These are phyloP conservation scores for Arthrobotrys megalospora DNA, from an alignment of 2,329 filamentous ascomycete genomes.

Conservation along the genomic window DNA sequence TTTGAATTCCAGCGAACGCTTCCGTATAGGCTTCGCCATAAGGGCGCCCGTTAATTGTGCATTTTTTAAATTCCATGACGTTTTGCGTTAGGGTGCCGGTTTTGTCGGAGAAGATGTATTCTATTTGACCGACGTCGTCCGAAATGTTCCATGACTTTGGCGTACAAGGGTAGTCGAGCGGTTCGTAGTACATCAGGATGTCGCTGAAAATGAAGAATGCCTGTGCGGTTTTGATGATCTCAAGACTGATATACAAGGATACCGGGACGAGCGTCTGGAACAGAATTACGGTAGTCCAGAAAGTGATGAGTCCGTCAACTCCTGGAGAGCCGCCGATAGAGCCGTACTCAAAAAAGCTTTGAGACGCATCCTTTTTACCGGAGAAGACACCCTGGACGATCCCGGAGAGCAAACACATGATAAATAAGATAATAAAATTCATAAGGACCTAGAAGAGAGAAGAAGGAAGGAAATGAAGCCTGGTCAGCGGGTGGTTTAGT, in stretches of 20 bases:
- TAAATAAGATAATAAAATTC: conserved; percentile 90
- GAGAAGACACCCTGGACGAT: conserved; percentile 89
- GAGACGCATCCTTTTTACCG: conserved; percentile 80
- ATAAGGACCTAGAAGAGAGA: conserved; percentile 73
- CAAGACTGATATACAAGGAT: conserved; percentile 95
- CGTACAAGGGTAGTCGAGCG: conserved; percentile 92
- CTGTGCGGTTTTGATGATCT: conserved; percentile 93
- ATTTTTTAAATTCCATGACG: conserved; percentile 99
- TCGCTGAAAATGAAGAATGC: conserved; percentile 99
- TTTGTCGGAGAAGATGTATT: conserved; percentile 98
- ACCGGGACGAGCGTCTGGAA: conserved; percentile 99
- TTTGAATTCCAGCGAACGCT: conserved; percentile 95
- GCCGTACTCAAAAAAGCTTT: conserved; percentile 86
- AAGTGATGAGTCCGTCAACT: conserved; percentile 92
- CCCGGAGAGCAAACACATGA: conserved; percentile 89
- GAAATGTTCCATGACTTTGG: conserved; percentile 99
- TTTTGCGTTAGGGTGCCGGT: conserved; percentile 92
- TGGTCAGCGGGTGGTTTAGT: background rate
- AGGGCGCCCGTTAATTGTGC: conserved; percentile 92
- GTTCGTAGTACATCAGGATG: conserved; percentile 95
- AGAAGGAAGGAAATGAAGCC: conserved; percentile 20
- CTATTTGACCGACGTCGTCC: conserved; percentile 96
- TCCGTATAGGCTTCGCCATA: conserved; percentile 99
- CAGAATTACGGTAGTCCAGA: conserved; percentile 93
- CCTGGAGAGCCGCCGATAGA: conserved; percentile 81